Evolutionary conservation across 192 early-diverging fungal genomes (phyloP), one percentile per base, ranked within the genome.

Genomic region (Chytriomyces sp.): DNA sequence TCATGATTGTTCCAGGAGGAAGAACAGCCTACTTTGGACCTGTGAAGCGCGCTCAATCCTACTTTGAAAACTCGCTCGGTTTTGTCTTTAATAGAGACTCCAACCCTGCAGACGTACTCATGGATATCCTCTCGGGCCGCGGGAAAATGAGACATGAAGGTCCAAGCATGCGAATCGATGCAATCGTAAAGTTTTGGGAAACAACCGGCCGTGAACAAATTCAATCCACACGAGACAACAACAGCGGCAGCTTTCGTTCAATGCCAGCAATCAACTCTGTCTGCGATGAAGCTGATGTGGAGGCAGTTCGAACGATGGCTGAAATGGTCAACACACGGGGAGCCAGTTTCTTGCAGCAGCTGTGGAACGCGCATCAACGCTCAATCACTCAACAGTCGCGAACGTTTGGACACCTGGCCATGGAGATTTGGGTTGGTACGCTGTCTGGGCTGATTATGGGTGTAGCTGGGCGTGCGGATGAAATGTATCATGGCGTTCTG

Each of bases 1-100:
- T 93, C 11, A 89, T 94, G 49, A 69, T 94, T 62, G 80, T 88
- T 48, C 84, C 89, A 59, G 89, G 88, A n/a, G 93, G 93, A 9
- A 81, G 83, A 35, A 78, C 89, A 8, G 88, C 88, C 1, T 84
- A 84, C 69, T 79, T 80, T 26, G 83, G 83, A 11, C 73, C 79
- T 11, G 63, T 61, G 5, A 46, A 45, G 10, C n/a, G 43, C 46
- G 24, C 50, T 10, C n/a, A 80, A 45, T 10, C 46, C 44, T 84
- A 77, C 35, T 83, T 84, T 62, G 78, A 79, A 50, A 60, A 69
- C 6, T 53, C 74, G 10, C 16, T 46, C 20, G 71, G 60, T 8
- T 73, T 73, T 61, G 43, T 18, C 5, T 62, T 60, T 11, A 74
- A 7, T 61, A 67, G 26, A 3, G 49, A 53, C 7, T 50, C 69